Conservation (phyloP, 2,329 filamentous ascomycete species). For the Exophiala xenobiotica region DNA sequence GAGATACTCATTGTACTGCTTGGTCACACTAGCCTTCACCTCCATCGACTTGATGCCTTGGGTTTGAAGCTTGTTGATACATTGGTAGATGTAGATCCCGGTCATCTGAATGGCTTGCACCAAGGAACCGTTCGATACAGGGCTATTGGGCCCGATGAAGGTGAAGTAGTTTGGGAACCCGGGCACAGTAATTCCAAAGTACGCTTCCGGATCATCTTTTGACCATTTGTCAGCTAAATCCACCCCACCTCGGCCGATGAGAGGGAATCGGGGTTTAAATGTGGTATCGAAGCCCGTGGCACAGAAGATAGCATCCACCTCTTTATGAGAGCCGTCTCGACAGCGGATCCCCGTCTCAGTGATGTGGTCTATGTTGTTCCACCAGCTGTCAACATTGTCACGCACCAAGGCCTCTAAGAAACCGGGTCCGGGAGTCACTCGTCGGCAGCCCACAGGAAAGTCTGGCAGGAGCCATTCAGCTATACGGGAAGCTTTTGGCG, state of each 20-base stretch:
- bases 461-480: slow-evolving; percentile 28
- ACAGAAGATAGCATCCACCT: not conserved
- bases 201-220: slow-evolving; percentile 22
- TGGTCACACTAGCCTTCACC: slow-evolving; percentile 15
- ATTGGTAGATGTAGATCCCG: slow-evolving; percentile 33
- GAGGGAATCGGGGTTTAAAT: slow-evolving; percentile 45
- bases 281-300: not conserved
- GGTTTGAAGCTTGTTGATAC: slow-evolving; percentile 19
- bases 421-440: slow-evolving; percentile 44
- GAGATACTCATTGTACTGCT: slow-evolving; percentile 16
- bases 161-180: slow-evolving; percentile 25
- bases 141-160: slow-evolving; percentile 35
- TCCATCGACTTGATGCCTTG: slow-evolving; percentile 17
- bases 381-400: slow-evolving; percentile 25
- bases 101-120: slow-evolving; percentile 28
- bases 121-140: slow-evolving; percentile 31
- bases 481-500: slow-evolving; percentile 15
- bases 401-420: slow-evolving; percentile 11
- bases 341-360: not conserved
- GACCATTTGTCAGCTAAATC: slow-evolving; percentile 48
- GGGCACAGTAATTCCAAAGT: slow-evolving; percentile 29
- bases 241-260: slow-evolving; percentile 37
- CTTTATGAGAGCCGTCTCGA: not conserved
- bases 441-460: slow-evolving; percentile 41
- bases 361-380: slow-evolving; percentile 23